phyloP scores from a whole-genome alignment of 331 rosid species.

The Telfairia occidentalis region DNA sequence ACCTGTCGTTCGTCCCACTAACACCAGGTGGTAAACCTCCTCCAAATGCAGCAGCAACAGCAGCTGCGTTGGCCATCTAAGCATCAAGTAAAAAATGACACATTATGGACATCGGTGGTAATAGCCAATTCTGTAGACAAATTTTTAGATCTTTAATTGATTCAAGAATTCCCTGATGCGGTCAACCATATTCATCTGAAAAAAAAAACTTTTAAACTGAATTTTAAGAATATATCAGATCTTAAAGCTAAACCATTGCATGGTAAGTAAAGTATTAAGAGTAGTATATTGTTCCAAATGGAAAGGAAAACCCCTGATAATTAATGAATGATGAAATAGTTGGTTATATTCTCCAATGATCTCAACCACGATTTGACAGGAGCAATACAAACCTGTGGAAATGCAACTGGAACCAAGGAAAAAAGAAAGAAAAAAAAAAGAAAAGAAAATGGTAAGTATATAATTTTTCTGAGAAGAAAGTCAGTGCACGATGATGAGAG shows the following conservation, averaged over 20 bases:
- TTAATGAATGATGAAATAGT: conserved; percentile 10
- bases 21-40: conserved; percentile 97
- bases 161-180: not conserved
- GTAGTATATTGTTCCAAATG: not conserved
- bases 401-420: conserved; percentile 51
- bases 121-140: not conserved
- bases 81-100: conserved; percentile 12
- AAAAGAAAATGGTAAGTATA: conserved; percentile 25
- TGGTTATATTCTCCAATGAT: conserved; percentile 21
- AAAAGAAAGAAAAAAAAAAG: conserved; percentile 4
- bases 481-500: not conserved
- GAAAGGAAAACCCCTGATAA: not conserved
- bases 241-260: not conserved
- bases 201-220: not conserved
- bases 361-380: conserved; percentile 19
- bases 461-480: not conserved
- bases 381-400: conserved; percentile 73
- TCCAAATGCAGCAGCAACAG: conserved; percentile 85
- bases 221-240: not conserved
- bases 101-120: not conserved
- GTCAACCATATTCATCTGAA: not conserved
- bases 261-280: not conserved
- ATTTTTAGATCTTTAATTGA: not conserved
- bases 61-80: conserved; percentile 83
- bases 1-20: conserved; percentile 91